Evolutionary conservation across 2,329 filamentous ascomycete species (phyloP).

Genomic region (Epichloe elymi): DNA sequence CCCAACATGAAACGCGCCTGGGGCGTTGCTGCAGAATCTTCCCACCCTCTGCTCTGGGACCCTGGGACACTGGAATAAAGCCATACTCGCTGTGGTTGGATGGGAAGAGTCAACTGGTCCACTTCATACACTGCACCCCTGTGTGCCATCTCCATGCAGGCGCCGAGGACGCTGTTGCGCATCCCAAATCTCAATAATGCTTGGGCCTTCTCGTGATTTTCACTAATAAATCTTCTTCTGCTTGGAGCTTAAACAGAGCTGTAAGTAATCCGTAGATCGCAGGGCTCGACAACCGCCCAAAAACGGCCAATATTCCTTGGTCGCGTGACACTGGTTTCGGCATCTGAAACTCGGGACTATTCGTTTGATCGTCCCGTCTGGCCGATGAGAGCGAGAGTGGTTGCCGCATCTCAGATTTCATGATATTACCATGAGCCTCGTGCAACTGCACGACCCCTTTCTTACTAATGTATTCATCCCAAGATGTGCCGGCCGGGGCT

Average conservation of each 20-base stretch:
- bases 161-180: too few species aligned
- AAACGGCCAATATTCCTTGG: not conserved
- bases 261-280: too few species aligned
- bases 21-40: slow-evolving; percentile 35
- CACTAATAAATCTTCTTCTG: not conserved
- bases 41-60: slow-evolving; percentile 9
- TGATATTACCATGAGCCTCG: too few species aligned
- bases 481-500: too few species aligned
- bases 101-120: slow-evolving; percentile 6
- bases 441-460: too few species aligned
- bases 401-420: not conserved
- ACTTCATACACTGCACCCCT: slow-evolving; percentile 5
- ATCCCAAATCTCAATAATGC: not conserved
- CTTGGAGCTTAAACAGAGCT: not conserved
- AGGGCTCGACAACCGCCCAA: not conserved
- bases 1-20: slow-evolving; percentile 37
- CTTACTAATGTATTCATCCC: too few species aligned
- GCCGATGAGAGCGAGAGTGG: not conserved
- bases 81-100: slow-evolving; percentile 14
- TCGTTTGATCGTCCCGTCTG: slow-evolving; percentile 17
- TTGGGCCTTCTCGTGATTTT: not conserved
- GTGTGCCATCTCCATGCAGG: too few species aligned
- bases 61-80: slow-evolving; percentile 20
- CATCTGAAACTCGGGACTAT: slow-evolving; percentile 9
- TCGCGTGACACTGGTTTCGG: slow-evolving; percentile 3